Conservation (phyloP, 1,139 yeast species). For the Geotrichum australiense region DNA sequence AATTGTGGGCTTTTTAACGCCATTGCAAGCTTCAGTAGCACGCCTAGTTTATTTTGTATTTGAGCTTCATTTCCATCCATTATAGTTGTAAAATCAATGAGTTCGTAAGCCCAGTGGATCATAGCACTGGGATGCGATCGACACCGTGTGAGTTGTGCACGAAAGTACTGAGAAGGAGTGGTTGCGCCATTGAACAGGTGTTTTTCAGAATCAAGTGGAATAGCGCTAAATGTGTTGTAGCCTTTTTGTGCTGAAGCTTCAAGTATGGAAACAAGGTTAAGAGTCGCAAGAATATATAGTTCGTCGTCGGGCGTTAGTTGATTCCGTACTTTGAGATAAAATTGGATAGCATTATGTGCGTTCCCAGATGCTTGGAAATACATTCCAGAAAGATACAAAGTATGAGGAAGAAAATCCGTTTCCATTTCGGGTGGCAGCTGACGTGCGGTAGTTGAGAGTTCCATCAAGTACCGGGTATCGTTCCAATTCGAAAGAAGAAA, state of each 20-base stretch:
- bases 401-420: conserved; percentile 15
- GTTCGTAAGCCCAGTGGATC: conserved; percentile 16
- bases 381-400: conserved; percentile 18
- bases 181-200: conserved; percentile 1
- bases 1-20: conserved; percentile 14
- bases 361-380: conserved; percentile 19
- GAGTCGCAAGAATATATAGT: conserved; percentile 16
- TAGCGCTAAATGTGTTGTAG: conserved; percentile 14
- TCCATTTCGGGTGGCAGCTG: conserved; percentile 12
- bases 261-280: conserved; percentile 14
- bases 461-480: conserved; percentile 13
- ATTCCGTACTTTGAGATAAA: conserved; percentile 15
- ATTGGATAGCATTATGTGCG: conserved; percentile 18
- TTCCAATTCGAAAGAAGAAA: conserved; percentile 16
- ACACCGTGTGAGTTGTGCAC: conserved; percentile 11
- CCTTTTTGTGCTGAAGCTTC: conserved; percentile 15
- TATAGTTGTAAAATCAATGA: conserved; percentile 11
- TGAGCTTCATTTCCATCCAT: conserved; percentile 3
- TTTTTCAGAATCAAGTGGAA: conserved; percentile 9
- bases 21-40: conserved; percentile 14
- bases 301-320: conserved; percentile 7
- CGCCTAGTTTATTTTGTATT: conserved; percentile 14
- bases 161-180: conserved; percentile 14
- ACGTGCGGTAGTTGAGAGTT: conserved; percentile 14
- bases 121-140: conserved; percentile 12